phyloP scores from a whole-genome alignment of 2,329 filamentous ascomycete species.

The Xylariaceae sp. region DNA sequence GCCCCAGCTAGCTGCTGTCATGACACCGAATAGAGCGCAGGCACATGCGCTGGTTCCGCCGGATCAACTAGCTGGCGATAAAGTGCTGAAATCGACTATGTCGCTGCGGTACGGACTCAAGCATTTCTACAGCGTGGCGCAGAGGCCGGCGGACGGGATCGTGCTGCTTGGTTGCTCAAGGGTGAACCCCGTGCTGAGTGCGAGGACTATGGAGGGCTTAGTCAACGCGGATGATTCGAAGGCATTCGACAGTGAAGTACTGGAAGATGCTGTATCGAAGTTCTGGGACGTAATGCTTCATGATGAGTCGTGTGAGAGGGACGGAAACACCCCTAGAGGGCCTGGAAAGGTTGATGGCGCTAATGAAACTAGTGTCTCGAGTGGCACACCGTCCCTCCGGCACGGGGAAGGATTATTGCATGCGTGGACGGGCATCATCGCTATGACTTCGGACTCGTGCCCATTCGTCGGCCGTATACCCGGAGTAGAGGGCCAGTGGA shows the following conservation, averaged over 20 bases:
- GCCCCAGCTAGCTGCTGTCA: slow-evolving; percentile 38
- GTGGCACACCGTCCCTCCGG: neutral
- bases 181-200: slow-evolving; percentile 43
- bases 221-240: slow-evolving; percentile 43
- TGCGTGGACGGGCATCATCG: slow-evolving; percentile 51
- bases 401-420: slow-evolving; percentile 50
- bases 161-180: slow-evolving; percentile 47
- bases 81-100: slow-evolving; percentile 43
- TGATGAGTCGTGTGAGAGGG: slow-evolving; percentile 15
- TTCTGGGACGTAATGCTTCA: slow-evolving; percentile 41
- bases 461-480: slow-evolving; percentile 49
- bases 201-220: slow-evolving; percentile 32
- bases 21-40: slow-evolving; percentile 48
- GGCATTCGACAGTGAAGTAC: slow-evolving; percentile 43
- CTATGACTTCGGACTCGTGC: slow-evolving; percentile 49
- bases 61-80: slow-evolving; percentile 38
- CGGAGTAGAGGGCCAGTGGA: slow-evolving; percentile 46
- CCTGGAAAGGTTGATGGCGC: no score
- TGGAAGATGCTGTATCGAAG: slow-evolving; percentile 40
- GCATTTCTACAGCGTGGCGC: slow-evolving; percentile 54
- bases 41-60: slow-evolving; percentile 48
- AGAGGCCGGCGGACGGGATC: slow-evolving; percentile 46
- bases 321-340: no score
- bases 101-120: slow-evolving; percentile 49
- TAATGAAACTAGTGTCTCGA: neutral